Percentiles rank a stretch among this genome's conserved stretches.
Evolutionary conservation across 2,329 filamentous ascomycete species (phyloP).

Genomic region (Herpotrichia juniperi): DNA sequence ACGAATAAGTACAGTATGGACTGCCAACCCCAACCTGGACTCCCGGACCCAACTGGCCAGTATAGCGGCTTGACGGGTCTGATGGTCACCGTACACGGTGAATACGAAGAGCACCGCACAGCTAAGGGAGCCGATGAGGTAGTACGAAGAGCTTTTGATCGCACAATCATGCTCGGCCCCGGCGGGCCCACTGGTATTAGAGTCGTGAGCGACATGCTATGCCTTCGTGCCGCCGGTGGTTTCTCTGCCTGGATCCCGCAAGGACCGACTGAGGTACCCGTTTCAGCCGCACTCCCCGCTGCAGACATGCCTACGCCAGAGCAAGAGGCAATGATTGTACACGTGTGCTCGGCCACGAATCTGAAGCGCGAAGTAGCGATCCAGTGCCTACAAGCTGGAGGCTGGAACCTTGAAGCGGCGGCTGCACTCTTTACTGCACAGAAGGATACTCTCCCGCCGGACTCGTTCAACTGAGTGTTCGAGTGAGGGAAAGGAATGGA

Average conservation of each 20-base stretch:
- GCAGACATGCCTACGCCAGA: constrained; percentile 49
- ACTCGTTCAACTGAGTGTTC: constrained; percentile 5
- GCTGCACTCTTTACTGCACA: constrained; percentile 9
- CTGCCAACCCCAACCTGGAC: constrained; percentile 73
- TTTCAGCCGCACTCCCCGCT: constrained; percentile 44
- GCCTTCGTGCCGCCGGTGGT: constrained; percentile 71
- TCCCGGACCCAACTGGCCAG: constrained; percentile 71
- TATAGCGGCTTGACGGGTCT: constrained; percentile 77
- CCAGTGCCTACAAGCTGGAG: constrained; percentile 79
- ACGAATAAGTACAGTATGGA: constrained; percentile 82
- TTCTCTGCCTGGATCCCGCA: constrained; percentile 56
- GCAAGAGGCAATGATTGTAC: constrained; percentile 70
- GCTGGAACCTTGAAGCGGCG: constrained; percentile 81
- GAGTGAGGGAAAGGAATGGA: background rate
- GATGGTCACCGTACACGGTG: constrained; percentile 79
- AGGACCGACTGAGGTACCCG: constrained; percentile 36
- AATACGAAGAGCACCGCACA: constrained; percentile 73
- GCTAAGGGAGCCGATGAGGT: constrained; percentile 61
- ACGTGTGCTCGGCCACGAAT: constrained; percentile 77
- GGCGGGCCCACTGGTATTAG: constrained; percentile 71
- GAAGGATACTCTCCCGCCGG: constrained; percentile 5
- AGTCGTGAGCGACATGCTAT: constrained; percentile 80
- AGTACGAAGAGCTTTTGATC: constrained; percentile 74
- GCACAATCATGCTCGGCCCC: constrained; percentile 79
- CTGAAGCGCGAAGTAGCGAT: constrained; percentile 81